Percentiles rank a stretch among this genome's conserved stretches.
These are phyloP conservation scores for Solanum etuberosum DNA, from an alignment of 257 asterid genomes.

Conservation along the genomic window DNA sequence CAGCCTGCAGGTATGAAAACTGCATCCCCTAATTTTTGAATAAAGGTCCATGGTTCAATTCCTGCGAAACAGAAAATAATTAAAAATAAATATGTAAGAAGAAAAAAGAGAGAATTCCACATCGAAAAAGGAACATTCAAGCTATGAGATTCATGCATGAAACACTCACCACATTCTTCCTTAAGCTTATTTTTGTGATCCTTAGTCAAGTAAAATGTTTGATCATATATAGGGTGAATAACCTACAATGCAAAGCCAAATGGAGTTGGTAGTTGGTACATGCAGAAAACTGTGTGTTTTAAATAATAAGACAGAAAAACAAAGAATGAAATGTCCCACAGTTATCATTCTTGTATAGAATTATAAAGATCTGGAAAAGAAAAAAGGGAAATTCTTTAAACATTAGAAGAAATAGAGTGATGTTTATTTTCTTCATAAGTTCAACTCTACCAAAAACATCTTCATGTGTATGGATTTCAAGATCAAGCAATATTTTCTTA, in stretches of 20 bases:
- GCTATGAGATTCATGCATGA: background rate
- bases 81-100: background rate
- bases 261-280: background rate
- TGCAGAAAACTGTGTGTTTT: background rate
- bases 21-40: constrained; percentile 75
- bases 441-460: background rate
- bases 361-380: background rate
- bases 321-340: background rate
- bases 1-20: constrained; percentile 90
- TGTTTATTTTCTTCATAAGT: background rate
- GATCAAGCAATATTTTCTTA: background rate
- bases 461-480: background rate
- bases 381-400: background rate
- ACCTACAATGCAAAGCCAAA: constrained; percentile 22
- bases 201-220: constrained; percentile 57
- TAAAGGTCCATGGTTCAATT: constrained; percentile 81
- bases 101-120: background rate
- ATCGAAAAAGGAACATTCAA: background rate
- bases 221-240: constrained; percentile 83
- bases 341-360: background rate
- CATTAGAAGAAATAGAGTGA: background rate
- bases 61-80: constrained; percentile 19
- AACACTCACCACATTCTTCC: constrained; percentile 65
- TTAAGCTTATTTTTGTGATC: constrained; percentile 70
- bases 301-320: background rate